Evolutionary conservation across 768 basidiomycete genomes (phyloP), one percentile per base, ranked within the genome.

Genomic region (Coprinopsis sp.): DNA sequence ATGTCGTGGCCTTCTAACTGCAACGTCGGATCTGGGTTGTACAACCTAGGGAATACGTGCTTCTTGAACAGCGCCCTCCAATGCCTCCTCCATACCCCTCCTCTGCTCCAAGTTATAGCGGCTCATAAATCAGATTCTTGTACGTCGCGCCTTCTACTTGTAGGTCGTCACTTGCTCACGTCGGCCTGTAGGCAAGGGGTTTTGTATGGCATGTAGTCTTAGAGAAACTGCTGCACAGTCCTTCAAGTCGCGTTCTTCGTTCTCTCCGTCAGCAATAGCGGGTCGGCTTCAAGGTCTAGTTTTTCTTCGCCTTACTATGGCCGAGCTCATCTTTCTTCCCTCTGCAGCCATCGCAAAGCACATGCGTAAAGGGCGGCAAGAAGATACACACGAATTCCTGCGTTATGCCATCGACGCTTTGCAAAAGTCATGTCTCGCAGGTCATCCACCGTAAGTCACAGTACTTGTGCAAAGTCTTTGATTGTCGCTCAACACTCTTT

Each of bases 371-470:
- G 92, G 91, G n/a, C 72, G 91, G 55, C 96, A 99, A 63, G 96
- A 99, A 61, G 96, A 99, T 62, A 84, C 96, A 7, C 96, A 99
- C 61, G 96, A 99, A 65, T 98, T 98, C 60, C 81, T 99, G 39
- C 84, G 96, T 25, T 96, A 94, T 64, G 83, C 85, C 16, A 82
- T 97, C 24, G 96, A 99, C 58, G 87, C 84, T 22, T 66, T 98
- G 43, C 96, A 98, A 64, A 87, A 83, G 58, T 78, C 87, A 6
- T 89, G 86, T 60, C 70, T 94, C 47, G 77, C 78, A 37, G 88
- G 84, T 14, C 64, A 78, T 44, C 72, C 84, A 52, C 75, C 80
- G 91, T 91, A 56, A 51, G 88, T 70, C 13, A 37, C 23, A 33
- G 49, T 21, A 16, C 25, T 13, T 27, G 25, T 33, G 18, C 4